Evolutionary conservation across 805 yeast genomes (phyloP).

Genomic region (Wickerhamiella qilinensis): DNA sequence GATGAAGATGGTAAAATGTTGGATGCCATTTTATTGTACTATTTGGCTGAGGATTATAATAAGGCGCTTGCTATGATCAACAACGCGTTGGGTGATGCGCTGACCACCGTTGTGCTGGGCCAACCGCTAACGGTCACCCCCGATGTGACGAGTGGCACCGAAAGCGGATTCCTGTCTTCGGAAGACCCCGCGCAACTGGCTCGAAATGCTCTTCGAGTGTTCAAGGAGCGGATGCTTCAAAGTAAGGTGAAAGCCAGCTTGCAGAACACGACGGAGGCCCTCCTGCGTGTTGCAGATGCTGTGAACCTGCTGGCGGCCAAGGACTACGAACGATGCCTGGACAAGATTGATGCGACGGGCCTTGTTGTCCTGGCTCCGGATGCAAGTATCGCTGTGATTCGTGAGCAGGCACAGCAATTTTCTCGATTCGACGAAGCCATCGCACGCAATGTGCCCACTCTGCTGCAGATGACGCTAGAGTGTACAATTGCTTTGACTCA

Average conservation of each 20-base stretch:
- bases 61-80: constrained; percentile 63
- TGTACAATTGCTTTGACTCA: constrained; percentile 39
- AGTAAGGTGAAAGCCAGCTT: constrained; percentile 36
- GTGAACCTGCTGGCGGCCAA: constrained; percentile 40
- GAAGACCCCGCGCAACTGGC: constrained; percentile 23
- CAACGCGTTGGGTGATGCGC: constrained; percentile 58
- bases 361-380: constrained; percentile 43
- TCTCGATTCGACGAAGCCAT: constrained; percentile 50
- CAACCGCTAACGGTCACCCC: constrained; percentile 27
- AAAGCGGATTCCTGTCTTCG: background rate
- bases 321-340: constrained; percentile 44
- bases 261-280: constrained; percentile 46
- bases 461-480: constrained; percentile 69
- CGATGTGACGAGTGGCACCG: constrained; percentile 5
- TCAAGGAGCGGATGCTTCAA: constrained; percentile 42
- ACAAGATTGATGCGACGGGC: constrained; percentile 39
- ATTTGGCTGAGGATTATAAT: constrained; percentile 74
- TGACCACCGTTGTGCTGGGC: constrained; percentile 55
- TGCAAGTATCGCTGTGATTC: constrained; percentile 35
- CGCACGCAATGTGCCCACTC: constrained; percentile 61
- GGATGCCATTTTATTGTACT: constrained; percentile 75
- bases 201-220: constrained; percentile 22
- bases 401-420: constrained; percentile 56
- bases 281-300: constrained; percentile 53
- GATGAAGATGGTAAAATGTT: constrained; percentile 80